Base-by-base conservation (phyloP, 129 eudicot genomes). In the Helichrysum umbraculigerum region DNA sequence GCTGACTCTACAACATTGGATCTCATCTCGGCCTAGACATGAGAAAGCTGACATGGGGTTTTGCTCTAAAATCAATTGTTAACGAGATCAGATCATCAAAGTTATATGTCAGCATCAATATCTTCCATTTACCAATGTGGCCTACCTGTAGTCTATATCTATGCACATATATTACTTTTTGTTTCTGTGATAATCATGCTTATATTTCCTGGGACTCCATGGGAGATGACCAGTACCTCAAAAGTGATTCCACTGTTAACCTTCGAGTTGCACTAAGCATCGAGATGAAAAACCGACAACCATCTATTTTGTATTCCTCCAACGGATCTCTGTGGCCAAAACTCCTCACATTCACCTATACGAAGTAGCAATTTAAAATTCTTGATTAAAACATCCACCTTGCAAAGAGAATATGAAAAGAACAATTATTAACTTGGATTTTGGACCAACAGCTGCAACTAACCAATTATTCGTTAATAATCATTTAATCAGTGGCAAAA, bases 251-350 rank as follows among this genome's bases (percentile, higher is more conserved):
- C 52, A 93, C 93, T 22, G 97, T 91, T 56, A 88, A 73, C 74
- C 97, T 90, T 75, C 96, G 81, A 60, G 88, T 85, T 20, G 97
- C 96, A 73, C 93, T 91, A 72, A 94, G 96, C 97, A 93, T 93
- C 4, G 98, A 93, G 58, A 93, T 93, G 82, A 93, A 93, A 84
- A 93, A 93, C 12, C 92, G 82, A 81, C 98, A 94, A 34, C 99
- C 99, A 78, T 94, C 99, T n/a, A 94, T 94, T 77, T 94, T 94
- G 79, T 94, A 94, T 74, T 91, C 99, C 81, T 94, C 98, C 2
- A 94, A 88, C 28, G 97, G 99, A 78, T 94, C 91, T 57, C 99
- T 89, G 76, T 91, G 97, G 76, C 99, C 97, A 74, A 94, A 94
- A 85, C 97, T 91, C 81, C 97, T 86, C 79, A 94, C 90, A 81